These are phyloP conservation scores for Peniophora sp. DNA, from an alignment of 1,284 basidiomycete species.

Conservation along the genomic window DNA sequence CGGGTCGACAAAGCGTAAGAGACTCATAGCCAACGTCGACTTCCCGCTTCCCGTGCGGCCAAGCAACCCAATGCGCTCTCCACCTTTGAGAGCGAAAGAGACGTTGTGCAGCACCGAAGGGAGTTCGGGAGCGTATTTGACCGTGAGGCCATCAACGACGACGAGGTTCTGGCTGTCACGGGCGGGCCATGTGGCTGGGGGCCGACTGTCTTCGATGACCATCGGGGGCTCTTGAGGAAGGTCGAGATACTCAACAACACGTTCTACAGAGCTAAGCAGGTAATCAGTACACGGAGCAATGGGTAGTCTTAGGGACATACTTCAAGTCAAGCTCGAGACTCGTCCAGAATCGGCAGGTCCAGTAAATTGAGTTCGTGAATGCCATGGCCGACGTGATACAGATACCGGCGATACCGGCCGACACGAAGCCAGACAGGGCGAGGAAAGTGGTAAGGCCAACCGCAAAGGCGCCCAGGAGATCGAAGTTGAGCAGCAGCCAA, in stretches of 20 bases:
- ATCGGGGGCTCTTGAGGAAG: constrained; percentile 82
- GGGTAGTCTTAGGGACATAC: constrained; percentile 25
- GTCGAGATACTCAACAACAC: constrained; percentile 82
- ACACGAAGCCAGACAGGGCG: constrained; percentile 59
- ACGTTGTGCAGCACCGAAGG: constrained; percentile 75
- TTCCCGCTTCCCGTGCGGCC: constrained; percentile 70
- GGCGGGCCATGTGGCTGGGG: constrained; percentile 85
- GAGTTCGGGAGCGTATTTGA: constrained; percentile 82
- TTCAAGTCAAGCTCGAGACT: constrained; percentile 61
- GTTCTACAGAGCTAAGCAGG: constrained; percentile 65
- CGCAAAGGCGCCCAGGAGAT: constrained; percentile 55
- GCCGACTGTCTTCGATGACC: constrained; percentile 55
- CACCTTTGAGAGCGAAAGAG: constrained; percentile 56
- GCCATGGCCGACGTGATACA: constrained; percentile 77
- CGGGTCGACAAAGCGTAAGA: constrained; percentile 88
- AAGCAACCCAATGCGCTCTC: constrained; percentile 65
- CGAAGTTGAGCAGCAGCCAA: constrained; percentile 73
- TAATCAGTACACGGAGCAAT: neutral
- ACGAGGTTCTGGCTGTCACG: constrained; percentile 41
- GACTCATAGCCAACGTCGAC: constrained; percentile 77
- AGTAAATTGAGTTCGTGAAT: constrained; percentile 54
- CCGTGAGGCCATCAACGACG: constrained; percentile 58
- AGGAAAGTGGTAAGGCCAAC: constrained; percentile 71
- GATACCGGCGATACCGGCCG: constrained; percentile 74
- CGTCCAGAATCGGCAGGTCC: constrained; percentile 59